Evolutionary conservation across 2,329 filamentous ascomycete species (phyloP), one percentile per base, ranked within the genome.

Genomic region (Tolypocladium pustulatum): DNA sequence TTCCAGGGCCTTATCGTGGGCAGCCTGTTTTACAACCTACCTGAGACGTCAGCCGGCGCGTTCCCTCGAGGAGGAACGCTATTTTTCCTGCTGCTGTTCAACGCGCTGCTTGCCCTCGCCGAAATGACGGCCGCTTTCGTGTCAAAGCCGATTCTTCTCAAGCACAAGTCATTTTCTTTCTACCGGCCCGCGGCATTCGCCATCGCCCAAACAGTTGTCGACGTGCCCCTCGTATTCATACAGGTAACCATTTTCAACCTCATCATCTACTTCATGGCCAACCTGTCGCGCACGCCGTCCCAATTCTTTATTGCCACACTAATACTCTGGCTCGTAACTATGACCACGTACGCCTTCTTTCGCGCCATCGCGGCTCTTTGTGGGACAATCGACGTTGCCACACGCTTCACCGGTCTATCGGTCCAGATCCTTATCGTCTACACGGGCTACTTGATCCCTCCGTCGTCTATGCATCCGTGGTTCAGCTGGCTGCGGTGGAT

Each of bases 201-300:
- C 1, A 73, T 86, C 2, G 82, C 83, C 6, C 76, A 81, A 36
- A 79, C 83, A 0, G 72, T 86, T 0, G 71, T 76, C 0, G 84
- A 90, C 81, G 62, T 87, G 74, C 71, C 84, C 0, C 63, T 80
- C 7, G 84, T 92, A 62, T 75, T 90, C 15, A 58, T 80, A 9
- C 88, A 89, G 63, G 78, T 86, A 0, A 73, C 87, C 57, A 73
- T 84, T 25, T 92, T 91, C 73, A 88, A 88, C 61, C 54, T 90
- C 43, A 80, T 86, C 22, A 76, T 92, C 41, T 93, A 92, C 74
- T 92, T 91, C 72, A 86, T 93, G 86, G 82, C 86, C 0, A 84
- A 87, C 56, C 77, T 93, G 1, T 79, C 86, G 57, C 76, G 86
- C 34, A 81, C 83, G 34, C 79, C 87, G 0, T 85, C 83, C 51